Evolutionary conservation across 805 yeast species (phyloP).

Genomic region (Myxozyma neglecta): DNA sequence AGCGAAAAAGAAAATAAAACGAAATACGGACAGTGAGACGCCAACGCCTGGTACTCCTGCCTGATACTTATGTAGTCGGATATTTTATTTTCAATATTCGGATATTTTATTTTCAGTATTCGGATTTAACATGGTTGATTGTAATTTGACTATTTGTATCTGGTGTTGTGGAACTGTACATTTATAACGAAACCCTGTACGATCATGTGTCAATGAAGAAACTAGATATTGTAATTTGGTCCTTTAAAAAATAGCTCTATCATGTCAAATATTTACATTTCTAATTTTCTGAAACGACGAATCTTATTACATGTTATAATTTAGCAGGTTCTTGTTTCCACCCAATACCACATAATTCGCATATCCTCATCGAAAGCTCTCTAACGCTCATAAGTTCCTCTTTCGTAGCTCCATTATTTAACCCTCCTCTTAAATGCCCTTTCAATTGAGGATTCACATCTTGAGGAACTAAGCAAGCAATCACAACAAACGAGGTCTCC

Average conservation of each 20-base stretch:
- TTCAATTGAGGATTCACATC: constrained; percentile 91
- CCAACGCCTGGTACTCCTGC: constrained; percentile 1
- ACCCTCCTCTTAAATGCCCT: constrained; percentile 86
- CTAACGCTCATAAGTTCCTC: constrained; percentile 65
- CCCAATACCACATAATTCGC: constrained; percentile 70
- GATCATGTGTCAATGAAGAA: too few relatives aligned
- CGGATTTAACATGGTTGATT: too few relatives aligned
- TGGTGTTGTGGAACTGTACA: too few relatives aligned
- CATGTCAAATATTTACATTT: too few relatives aligned
- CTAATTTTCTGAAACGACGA: too few relatives aligned
- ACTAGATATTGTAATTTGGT: too few relatives aligned
- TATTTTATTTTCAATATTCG: too few relatives aligned
- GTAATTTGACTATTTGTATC: too few relatives aligned
- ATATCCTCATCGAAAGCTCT: constrained; percentile 59
- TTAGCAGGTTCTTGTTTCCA: constrained; percentile 60
- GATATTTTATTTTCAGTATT: neutral
- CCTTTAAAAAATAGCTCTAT: too few relatives aligned
- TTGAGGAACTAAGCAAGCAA: constrained; percentile 82
- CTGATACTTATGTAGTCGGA: neutral
- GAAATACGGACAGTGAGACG: constrained; percentile 1
- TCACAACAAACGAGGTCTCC: constrained; percentile 75
- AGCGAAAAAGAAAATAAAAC: constrained; percentile 20
- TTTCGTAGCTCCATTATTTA: constrained; percentile 68
- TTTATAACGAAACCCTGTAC: too few relatives aligned
- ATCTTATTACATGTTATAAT: constrained; percentile 39